Base-by-base conservation (phyloP, 2,329 filamentous ascomycete species). In the Trichoderma sp. region DNA sequence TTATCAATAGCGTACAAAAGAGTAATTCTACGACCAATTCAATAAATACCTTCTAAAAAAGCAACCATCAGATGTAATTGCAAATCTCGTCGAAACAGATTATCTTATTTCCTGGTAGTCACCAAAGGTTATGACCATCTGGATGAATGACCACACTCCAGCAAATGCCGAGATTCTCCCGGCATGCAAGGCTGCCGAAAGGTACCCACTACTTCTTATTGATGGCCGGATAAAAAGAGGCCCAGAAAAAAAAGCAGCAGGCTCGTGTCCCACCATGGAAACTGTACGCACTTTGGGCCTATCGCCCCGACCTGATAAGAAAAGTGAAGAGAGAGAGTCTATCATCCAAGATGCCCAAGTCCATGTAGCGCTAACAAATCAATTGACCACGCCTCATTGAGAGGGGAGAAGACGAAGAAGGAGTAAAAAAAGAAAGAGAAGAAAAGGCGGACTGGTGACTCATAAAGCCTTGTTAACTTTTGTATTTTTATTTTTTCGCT, bases 181-280 rank as follows among this genome's bases (percentile, higher is more conserved):
- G 69, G 27, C 56, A 37, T 68, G 47, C 59, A 65, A 68, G 65
- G 53, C 65, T 49, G 33, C 53, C 43, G 35, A 24, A 47, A 55
- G 49, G 57, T 62, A 60, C 57, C 65, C 65, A 68, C 65, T 33
- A n/a, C 21, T 49, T 37, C 4, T 19, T n/a, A 40, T 35, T 61
- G 47, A 53, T 4, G 21, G 43, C 57, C 49, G 2, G 5, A 16
- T 35, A 31, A 19, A 21, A 47, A 47, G 4, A 47, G 7, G 33
- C 24, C 43, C 37, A 60, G 8, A 33, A 53, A 59, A 67, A 66
- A 66, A 33, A 33, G n/a, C 29, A 60, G 62, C 61, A 62, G 19
- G 29, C 68, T 70, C 68, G 63, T 70, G 40, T 55, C 56, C 68
- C 63, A 68, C 68, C 68, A 59, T 21, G 5, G 49, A 65, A 60